Conservation (phyloP, 179 eudicot species). For the Silene coronaria region DNA sequence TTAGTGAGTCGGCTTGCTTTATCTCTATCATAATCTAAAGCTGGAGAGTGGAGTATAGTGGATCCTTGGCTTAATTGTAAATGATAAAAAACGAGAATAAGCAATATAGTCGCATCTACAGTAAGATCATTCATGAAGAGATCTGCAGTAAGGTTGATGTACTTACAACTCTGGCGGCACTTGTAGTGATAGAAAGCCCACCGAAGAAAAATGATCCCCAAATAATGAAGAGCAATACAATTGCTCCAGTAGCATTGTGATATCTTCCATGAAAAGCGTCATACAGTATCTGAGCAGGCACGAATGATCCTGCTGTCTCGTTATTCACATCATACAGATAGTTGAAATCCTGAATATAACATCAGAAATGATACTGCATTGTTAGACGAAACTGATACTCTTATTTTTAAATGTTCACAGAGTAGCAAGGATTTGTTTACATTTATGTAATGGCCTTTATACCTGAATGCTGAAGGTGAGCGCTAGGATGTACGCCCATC, state of each 20-base stretch:
- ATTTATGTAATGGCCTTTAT: neutral
- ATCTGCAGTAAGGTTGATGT: neutral
- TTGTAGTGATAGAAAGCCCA: slow-evolving; percentile 57
- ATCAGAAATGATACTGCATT: neutral
- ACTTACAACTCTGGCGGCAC: slow-evolving; percentile 61
- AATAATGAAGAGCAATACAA: slow-evolving; percentile 42
- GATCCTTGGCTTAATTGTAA: too few relatives aligned
- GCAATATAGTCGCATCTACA: too few relatives aligned
- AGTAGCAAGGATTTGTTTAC: neutral
- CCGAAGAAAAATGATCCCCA: slow-evolving; percentile 71
- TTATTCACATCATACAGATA: slow-evolving; percentile 44
- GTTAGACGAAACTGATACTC: neutral
- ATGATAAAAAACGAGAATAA: too few relatives aligned
- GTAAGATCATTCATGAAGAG: too few relatives aligned
- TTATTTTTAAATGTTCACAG: too few relatives aligned
- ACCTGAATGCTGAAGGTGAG: slow-evolving; percentile 72
- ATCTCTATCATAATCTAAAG: too few relatives aligned
- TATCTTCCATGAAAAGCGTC: slow-evolving; percentile 64
- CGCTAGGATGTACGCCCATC: slow-evolving; percentile 61
- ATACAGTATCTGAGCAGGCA: slow-evolving; percentile 59
- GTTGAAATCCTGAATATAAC: slow-evolving; percentile 36
- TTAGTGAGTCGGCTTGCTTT: too few relatives aligned
- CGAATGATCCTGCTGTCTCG: slow-evolving; percentile 58
- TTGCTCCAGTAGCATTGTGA: slow-evolving; percentile 43
- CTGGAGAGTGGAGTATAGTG: too few relatives aligned